Conservation (phyloP, 495 filamentous ascomycete species). For the Aspergillus nanangensis region DNA sequence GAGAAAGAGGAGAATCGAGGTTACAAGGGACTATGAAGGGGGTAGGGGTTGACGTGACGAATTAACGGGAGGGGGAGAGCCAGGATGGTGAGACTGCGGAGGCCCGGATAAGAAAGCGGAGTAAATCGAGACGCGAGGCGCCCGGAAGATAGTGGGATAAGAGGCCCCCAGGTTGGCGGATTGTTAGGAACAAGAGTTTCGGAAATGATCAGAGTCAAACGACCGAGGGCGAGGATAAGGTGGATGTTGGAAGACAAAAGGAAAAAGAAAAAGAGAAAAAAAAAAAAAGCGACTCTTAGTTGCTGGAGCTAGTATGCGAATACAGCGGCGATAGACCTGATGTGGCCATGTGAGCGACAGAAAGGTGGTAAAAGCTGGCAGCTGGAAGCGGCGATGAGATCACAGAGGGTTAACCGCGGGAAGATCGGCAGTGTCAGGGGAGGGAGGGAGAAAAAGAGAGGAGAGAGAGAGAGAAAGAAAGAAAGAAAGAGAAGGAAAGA, state of each 20-base stretch:
- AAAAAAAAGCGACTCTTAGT: conserved; percentile 8
- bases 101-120: conserved; percentile 18
- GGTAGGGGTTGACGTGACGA: background rate
- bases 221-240: background rate
- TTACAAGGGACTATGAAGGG: conserved; percentile 3
- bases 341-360: conserved; percentile 26
- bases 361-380: conserved; percentile 7
- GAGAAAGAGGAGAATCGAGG: background rate
- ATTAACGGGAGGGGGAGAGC: conserved; percentile 3
- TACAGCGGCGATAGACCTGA: conserved; percentile 3
- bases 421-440: background rate
- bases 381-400: conserved; percentile 22
- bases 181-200: conserved; percentile 9
- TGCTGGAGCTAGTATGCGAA: conserved; percentile 5
- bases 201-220: background rate
- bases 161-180: background rate
- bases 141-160: conserved; percentile 8
- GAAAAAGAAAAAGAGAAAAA: conserved; percentile 3
- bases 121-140: conserved; percentile 7
- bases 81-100: conserved; percentile 9
- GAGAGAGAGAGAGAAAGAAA: conserved; percentile 2
- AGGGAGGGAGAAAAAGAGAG: conserved; percentile 7
- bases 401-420: conserved; percentile 19
- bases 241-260: background rate
- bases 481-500: background rate